These are phyloP conservation scores for Acanthamoeba divionensis DNA, from an alignment of 208 protist genomes.

Conservation along the genomic window DNA sequence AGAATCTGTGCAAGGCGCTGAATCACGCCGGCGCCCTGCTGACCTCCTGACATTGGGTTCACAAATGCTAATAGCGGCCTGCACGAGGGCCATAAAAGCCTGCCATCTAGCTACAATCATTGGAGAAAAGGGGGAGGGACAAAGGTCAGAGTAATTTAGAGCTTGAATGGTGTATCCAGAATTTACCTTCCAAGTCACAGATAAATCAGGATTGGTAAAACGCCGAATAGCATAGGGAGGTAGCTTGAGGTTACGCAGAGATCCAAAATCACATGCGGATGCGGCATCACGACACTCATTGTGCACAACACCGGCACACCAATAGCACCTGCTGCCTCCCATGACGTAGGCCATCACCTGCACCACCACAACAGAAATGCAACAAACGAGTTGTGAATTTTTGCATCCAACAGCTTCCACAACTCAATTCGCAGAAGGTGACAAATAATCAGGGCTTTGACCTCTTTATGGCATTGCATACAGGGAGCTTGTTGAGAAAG, in stretches of 20 bases:
- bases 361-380: too few relatives aligned
- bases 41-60: neutral
- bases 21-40: neutral
- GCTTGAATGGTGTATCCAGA: neutral
- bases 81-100: neutral
- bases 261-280: neutral
- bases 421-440: neutral
- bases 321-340: conserved; percentile 39
- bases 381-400: neutral
- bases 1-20: neutral
- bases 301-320: conserved; percentile 8
- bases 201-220: neutral
- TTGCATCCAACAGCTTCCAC: too few relatives aligned
- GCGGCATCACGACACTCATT: neutral
- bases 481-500: neutral
- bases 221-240: conserved; percentile 21
- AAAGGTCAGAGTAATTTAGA: neutral
- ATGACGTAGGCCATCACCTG: neutral
- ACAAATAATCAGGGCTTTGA: neutral
- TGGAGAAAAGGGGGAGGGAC: neutral
- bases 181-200: neutral
- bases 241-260: conserved; percentile 26
- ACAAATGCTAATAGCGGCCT: conserved; percentile 11
- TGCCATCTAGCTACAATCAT: neutral
- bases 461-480: neutral